Conservation (phyloP, 768 basidiomycete genomes). For the Psilocybe cyanescens region DNA sequence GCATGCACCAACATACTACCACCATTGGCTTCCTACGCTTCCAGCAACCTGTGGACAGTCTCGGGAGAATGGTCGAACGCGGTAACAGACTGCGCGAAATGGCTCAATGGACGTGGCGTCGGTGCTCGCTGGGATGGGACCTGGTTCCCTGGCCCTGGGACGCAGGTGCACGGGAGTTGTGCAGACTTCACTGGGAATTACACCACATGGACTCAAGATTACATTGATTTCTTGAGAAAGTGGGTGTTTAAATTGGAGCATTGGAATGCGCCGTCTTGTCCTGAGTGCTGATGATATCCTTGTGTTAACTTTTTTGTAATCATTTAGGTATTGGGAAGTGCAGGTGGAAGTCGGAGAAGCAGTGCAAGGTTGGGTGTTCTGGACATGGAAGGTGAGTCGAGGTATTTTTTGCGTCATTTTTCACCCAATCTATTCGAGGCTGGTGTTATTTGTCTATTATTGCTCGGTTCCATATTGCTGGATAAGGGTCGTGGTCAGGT, state of each 20-base stretch:
- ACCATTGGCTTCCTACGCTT: conserved; percentile 48
- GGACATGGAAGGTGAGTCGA: conserved; percentile 74
- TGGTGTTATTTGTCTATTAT: neutral
- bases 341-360: conserved; percentile 77
- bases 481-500: too few relatives aligned
- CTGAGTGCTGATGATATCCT: neutral
- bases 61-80: conserved; percentile 84
- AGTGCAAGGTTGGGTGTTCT: conserved; percentile 74
- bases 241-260: conserved; percentile 31
- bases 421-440: neutral
- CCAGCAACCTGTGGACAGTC: conserved; percentile 66
- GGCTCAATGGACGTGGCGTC: conserved; percentile 78
- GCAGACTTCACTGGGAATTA: conserved; percentile 60
- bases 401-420: neutral
- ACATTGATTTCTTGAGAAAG: conserved; percentile 66
- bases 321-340: conserved; percentile 74
- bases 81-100: conserved; percentile 74
- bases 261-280: neutral
- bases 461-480: neutral
- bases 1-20: conserved; percentile 55
- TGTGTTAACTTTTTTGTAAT: neutral
- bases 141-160: conserved; percentile 24
- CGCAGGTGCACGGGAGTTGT: conserved; percentile 63
- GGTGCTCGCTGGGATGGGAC: conserved; percentile 75
- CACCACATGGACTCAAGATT: conserved; percentile 59